Base-by-base conservation (phyloP, 2,329 filamentous ascomycete species). In the Aspergillus hortae region DNA sequence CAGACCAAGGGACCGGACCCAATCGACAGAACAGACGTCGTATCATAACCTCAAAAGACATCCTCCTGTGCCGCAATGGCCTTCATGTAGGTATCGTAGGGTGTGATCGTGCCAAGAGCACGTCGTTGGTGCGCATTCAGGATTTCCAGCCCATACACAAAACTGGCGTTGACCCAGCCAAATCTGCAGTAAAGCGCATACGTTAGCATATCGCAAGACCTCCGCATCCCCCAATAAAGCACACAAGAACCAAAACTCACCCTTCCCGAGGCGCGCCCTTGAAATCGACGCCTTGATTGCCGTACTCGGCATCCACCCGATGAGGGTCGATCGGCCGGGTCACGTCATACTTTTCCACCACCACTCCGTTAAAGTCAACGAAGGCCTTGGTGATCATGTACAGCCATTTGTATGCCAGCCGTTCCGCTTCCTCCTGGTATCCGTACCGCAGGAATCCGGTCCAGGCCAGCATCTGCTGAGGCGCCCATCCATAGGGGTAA, bases 301-400 rank as follows among this genome's bases (percentile, higher is more conserved):
- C 94, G 67, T 99, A 99, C 74, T 99, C 94, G 53, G 92, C 94
- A 71, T 95, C 90, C 11, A 97, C 94, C 56, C 89, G 87, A 74
- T 97, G 94, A 35, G 94, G 92, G 65, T 96, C 92, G 51, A 92
- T 85, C 4, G 88, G 86, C 51, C 90, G 80, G 17, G 92, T 97
- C 54, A 99, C 94, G 72, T 99, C 90, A 76, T 99, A 99, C 77
- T 99, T 99, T 74, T 99, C 94, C 5, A 97, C 94, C 1, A 99
- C 92, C 7, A 96, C 91, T 36, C 94, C 94, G 67, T 97, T 97
- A 79, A 92, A 97, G 71, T 99, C 92, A 55, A 96, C 92, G 75
- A 97, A 97, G 0, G 94, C 92, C 74, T 95, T 96, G 53, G 90
- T 96, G 65, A 96, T 91, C 92, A 97, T 97, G 70, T 92, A 95